phyloP scores from a whole-genome alignment of 2,329 filamentous ascomycete species.

The Calonectria ilicicola region DNA sequence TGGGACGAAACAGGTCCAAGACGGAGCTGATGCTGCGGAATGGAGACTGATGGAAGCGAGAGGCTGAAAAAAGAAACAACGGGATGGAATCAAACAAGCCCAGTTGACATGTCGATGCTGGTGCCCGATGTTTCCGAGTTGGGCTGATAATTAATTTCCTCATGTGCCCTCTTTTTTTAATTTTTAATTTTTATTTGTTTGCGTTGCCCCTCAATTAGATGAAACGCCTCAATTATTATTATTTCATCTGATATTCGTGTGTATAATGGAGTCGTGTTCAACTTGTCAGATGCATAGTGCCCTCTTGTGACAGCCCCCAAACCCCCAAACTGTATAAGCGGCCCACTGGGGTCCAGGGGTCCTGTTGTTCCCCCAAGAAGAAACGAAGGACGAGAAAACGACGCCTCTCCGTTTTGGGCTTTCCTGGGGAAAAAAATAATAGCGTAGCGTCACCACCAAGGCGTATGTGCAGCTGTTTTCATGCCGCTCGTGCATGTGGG shows the following conservation, averaged over 20 bases:
- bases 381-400: slow-evolving; percentile 34
- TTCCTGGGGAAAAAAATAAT: slow-evolving; percentile 33
- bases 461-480: background rate
- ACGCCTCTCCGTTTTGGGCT: slow-evolving; percentile 40
- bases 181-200: background rate
- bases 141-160: slow-evolving; percentile 2
- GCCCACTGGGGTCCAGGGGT: background rate
- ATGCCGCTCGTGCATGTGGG: slow-evolving; percentile 4
- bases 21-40: background rate
- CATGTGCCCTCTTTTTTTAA: background rate
- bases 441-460: background rate
- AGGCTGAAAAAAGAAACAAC: background rate
- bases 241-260: slow-evolving; percentile 6
- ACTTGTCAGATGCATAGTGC: slow-evolving; percentile 8
- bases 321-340: background rate
- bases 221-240: background rate
- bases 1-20: background rate
- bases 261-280: background rate
- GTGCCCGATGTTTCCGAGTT: background rate
- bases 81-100: background rate
- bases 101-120: background rate
- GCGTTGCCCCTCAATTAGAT: background rate
- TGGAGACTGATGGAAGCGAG: background rate
- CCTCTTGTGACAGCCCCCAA: slow-evolving; percentile 4
- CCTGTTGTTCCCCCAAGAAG: background rate